A percentile compares a stretch with the other conserved stretches of the same genome.
These are phyloP conservation scores for Penicillium waksmanii DNA, from an alignment of 495 filamentous ascomycete species.

Conservation along the genomic window DNA sequence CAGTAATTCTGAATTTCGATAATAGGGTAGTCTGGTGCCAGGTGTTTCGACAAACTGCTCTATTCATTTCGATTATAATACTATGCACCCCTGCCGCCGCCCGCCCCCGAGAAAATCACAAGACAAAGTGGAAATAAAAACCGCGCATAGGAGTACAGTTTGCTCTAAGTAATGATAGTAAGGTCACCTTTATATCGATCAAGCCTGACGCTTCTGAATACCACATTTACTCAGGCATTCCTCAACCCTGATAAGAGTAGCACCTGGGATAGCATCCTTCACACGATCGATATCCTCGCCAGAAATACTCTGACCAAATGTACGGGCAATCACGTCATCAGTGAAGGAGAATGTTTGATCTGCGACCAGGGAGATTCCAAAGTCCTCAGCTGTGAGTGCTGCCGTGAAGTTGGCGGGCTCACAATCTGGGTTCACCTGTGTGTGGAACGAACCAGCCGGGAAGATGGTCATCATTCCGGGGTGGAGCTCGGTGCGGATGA, in stretches of 20 bases:
- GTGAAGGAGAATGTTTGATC: constrained; percentile 21
- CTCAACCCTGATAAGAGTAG: constrained; percentile 27
- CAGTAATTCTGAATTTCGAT: too few relatives aligned
- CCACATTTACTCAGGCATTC: constrained; percentile 34
- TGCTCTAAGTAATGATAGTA: too few relatives aligned
- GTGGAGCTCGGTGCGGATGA: constrained; percentile 32
- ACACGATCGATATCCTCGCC: constrained; percentile 33
- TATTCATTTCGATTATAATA: too few relatives aligned
- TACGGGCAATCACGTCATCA: constrained; percentile 26
- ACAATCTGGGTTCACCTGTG: constrained; percentile 54
- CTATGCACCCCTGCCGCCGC: too few relatives aligned
- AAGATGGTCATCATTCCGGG: constrained; percentile 54
- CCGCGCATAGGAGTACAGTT: background rate
- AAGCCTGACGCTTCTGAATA: constrained; percentile 19
- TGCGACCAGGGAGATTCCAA: constrained; percentile 26
- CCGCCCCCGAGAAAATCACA: background rate
- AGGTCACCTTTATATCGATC: background rate
- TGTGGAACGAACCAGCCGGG: constrained; percentile 49
- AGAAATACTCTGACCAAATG: constrained; percentile 30
- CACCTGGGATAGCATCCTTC: constrained; percentile 21
- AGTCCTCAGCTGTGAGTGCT: constrained; percentile 30
- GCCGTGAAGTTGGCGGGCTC: constrained; percentile 34
- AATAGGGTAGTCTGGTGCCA: too few relatives aligned
- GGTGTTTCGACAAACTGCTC: too few relatives aligned
- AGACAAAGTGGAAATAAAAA: background rate